Percentiles rank a stretch among this genome's conserved stretches.
Evolutionary conservation across 441 rosid species (phyloP).

Genomic region (Brassica balearica): DNA sequence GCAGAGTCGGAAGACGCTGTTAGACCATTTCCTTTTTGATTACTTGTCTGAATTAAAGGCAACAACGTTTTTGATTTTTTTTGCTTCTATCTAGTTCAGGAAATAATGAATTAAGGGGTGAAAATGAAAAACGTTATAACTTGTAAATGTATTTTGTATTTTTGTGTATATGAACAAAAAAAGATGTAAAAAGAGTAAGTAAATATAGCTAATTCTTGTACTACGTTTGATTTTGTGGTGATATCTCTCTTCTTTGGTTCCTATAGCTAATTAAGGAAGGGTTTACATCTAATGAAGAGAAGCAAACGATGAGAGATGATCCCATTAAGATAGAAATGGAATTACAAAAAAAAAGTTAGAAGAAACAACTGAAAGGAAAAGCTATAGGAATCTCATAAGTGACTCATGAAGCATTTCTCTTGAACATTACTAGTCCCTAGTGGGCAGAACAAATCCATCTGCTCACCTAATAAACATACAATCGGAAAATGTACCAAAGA

Average conservation of each 20-base stretch:
- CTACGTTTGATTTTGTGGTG: not conserved
- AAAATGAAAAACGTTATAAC: constrained; percentile 21
- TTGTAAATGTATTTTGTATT: constrained; percentile 23
- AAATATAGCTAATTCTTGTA: constrained; percentile 10
- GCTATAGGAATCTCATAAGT: not conserved
- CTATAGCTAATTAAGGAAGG: not conserved
- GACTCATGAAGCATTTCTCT: not conserved
- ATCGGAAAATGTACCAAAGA: constrained; percentile 10
- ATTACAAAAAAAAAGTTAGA: no score
- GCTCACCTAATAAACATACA: not conserved
- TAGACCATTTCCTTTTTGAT: constrained; percentile 13
- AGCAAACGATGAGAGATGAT: not conserved
- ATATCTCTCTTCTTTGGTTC: not conserved
- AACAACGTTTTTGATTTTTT: constrained; percentile 5
- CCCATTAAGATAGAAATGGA: not conserved
- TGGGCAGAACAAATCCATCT: constrained; percentile 49
- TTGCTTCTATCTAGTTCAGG: constrained; percentile 40
- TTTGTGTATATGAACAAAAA: constrained; percentile 1
- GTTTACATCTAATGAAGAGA: not conserved
- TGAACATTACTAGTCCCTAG: constrained; percentile 44
- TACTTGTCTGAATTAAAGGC: constrained; percentile 20
- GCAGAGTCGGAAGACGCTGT: constrained; percentile 39
- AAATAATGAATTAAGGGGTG: constrained; percentile 18
- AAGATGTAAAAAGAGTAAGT: constrained; percentile 15
- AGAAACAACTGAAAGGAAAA: not conserved